These are phyloP conservation scores for Wallacemonas sp. DNA, from an alignment of 208 protist genomes.

Conservation along the genomic window DNA sequence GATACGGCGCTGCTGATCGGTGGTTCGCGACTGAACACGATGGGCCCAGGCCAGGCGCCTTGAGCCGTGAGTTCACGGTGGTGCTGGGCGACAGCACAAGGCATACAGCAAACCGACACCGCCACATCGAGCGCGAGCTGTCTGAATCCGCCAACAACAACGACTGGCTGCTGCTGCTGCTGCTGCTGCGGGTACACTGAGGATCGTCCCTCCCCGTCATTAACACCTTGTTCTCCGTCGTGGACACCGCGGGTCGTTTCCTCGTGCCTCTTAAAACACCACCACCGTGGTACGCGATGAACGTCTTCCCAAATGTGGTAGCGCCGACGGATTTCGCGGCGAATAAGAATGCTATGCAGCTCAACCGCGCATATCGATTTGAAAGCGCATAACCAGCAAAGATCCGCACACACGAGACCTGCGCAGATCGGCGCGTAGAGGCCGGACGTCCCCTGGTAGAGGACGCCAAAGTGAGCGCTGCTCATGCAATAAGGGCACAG, in stretches of 20 bases:
- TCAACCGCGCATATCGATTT: slow-evolving; percentile 17
- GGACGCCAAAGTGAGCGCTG: slow-evolving; percentile 25
- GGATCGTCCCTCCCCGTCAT: no score
- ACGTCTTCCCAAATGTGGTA: slow-evolving; percentile 22
- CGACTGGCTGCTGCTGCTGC: background rate
- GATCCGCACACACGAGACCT: slow-evolving; percentile 18
- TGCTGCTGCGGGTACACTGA: background rate
- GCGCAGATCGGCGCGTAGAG: slow-evolving; percentile 21
- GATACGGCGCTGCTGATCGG: slow-evolving; percentile 8
- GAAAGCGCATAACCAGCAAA: slow-evolving; percentile 14
- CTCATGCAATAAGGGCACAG: slow-evolving; percentile 28
- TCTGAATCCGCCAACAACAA: slow-evolving; percentile 4
- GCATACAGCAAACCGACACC: slow-evolving; percentile 20
- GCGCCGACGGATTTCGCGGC: slow-evolving; percentile 21
- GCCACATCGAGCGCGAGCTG: slow-evolving; percentile 17
- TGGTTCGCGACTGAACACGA: slow-evolving; percentile 25
- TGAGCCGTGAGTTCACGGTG: slow-evolving; percentile 39
- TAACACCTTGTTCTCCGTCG: no score
- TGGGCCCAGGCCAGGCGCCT: slow-evolving; percentile 32
- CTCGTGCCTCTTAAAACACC: no score
- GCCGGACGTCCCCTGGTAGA: slow-evolving; percentile 20
- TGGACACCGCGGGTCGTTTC: no score
- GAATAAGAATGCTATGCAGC: slow-evolving; percentile 27
- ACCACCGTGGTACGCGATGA: background rate
- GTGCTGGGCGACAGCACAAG: slow-evolving; percentile 38